Percentiles rank a stretch among this genome's conserved stretches.
Conservation (phyloP, 345 rosid species). For the Arabis alpina region DNA sequence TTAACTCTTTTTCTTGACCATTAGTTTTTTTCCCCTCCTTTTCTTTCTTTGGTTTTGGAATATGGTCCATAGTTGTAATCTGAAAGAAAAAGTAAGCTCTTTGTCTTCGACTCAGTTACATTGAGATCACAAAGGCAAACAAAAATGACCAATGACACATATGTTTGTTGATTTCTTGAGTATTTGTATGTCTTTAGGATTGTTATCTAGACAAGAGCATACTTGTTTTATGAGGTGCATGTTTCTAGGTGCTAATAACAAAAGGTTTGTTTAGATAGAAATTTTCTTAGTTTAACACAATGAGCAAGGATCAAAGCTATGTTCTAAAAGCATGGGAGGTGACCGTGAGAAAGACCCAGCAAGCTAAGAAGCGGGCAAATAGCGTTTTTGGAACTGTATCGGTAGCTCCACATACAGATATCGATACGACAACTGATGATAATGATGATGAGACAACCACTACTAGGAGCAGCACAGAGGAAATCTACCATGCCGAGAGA, state of each 20-base stretch:
- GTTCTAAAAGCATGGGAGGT: constrained; percentile 93
- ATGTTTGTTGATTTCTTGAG: constrained; percentile 25
- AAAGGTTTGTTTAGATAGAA: constrained; percentile 16
- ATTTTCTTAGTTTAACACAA: constrained; percentile 27
- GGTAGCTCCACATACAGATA: constrained; percentile 57
- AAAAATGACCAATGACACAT: constrained; percentile 5
- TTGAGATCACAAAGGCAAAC: constrained; percentile 21
- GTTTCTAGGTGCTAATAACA: constrained; percentile 12
- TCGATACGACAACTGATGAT: constrained; percentile 44
- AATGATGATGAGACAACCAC: constrained; percentile 40
- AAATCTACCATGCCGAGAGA: constrained; percentile 65
- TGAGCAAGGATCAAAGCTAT: constrained; percentile 74
- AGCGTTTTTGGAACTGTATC: constrained; percentile 78
- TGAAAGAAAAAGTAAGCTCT: constrained; percentile 27
- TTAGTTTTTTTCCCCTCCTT: constrained; percentile 15
- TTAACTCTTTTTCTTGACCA: constrained; percentile 24
- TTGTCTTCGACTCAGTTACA: constrained; percentile 18
- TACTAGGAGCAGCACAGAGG: constrained; percentile 36
- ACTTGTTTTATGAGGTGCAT: constrained; percentile 3
- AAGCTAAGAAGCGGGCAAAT: constrained; percentile 87
- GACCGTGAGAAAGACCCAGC: constrained; percentile 82
- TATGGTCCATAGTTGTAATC: constrained; percentile 18
- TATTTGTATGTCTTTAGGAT: constrained; percentile 26
- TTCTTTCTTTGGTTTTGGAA: constrained; percentile 31
- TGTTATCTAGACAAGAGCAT: neutral